Conservation (phyloP, 257 asterid genomes). For the Nicotiana tabacum region DNA sequence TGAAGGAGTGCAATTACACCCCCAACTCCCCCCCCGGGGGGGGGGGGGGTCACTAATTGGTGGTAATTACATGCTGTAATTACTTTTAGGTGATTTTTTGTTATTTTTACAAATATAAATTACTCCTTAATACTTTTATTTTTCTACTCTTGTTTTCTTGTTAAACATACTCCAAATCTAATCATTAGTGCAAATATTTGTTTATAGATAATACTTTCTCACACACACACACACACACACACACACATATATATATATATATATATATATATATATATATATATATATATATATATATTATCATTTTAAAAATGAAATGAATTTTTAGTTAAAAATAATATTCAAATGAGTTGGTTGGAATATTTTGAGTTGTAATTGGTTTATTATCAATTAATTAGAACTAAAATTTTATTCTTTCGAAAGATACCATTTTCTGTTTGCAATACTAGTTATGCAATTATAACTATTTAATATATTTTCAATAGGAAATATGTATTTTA, state of each 20-base stretch:
- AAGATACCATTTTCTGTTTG: background rate
- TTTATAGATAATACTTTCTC: too few relatives aligned
- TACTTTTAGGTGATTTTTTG: background rate
- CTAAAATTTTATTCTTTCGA: too few relatives aligned
- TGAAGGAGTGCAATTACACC: background rate
- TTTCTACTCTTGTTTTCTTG: background rate
- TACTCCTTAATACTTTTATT: background rate
- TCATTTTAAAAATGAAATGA: background rate
- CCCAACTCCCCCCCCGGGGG: background rate
- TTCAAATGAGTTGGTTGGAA: background rate
- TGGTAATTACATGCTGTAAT: background rate
- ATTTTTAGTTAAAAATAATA: too few relatives aligned
- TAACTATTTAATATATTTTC: too few relatives aligned
- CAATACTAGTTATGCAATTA: too few relatives aligned
- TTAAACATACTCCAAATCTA: background rate
- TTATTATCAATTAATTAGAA: too few relatives aligned
- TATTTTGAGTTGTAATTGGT: too few relatives aligned
- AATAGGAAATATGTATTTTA: background rate
- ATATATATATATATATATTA: too few relatives aligned
- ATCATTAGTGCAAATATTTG: background rate
- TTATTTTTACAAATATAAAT: background rate
- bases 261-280: too few relatives aligned
- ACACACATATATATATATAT: too few relatives aligned
- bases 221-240: too few relatives aligned
- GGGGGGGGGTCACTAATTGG: background rate